A percentile compares a stretch with the other conserved stretches of the same genome.
These are phyloP conservation scores for Sphenostylis stenocarpa DNA, from an alignment of 306 rosid species.

Conservation along the genomic window DNA sequence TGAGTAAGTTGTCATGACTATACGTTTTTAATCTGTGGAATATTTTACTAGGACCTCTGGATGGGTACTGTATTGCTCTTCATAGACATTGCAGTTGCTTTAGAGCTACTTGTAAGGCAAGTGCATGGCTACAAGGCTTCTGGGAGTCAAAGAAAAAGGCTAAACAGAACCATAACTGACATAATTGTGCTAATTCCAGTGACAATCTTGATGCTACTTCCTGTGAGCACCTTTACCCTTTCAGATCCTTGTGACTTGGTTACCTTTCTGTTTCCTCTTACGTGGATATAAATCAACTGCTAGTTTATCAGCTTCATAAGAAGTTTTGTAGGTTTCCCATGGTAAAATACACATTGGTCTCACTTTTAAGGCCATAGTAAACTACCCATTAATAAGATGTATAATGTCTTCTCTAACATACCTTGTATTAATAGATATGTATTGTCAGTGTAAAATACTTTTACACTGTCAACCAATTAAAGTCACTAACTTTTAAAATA, in stretches of 20 bases:
- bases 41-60: constrained; percentile 52
- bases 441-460: too few species aligned
- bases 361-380: background rate
- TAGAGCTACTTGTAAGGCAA: constrained; percentile 49
- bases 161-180: constrained; percentile 55
- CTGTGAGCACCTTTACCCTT: constrained; percentile 44
- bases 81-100: constrained; percentile 51
- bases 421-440: background rate
- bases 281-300: background rate
- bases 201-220: constrained; percentile 69
- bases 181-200: constrained; percentile 55
- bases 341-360: background rate
- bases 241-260: background rate
- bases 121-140: constrained; percentile 49
- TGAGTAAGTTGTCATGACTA: background rate
- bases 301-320: background rate
- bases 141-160: constrained; percentile 50
- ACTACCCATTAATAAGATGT: background rate
- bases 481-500: too few species aligned
- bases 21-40: constrained; percentile 34
- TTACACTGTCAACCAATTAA: too few species aligned
- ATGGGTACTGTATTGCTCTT: constrained; percentile 69
- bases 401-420: background rate
- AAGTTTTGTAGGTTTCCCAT: background rate
- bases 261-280: constrained; percentile 8